Base-by-base conservation (phyloP, 2,329 filamentous ascomycete species). In the Ascosphaera aggregata region DNA sequence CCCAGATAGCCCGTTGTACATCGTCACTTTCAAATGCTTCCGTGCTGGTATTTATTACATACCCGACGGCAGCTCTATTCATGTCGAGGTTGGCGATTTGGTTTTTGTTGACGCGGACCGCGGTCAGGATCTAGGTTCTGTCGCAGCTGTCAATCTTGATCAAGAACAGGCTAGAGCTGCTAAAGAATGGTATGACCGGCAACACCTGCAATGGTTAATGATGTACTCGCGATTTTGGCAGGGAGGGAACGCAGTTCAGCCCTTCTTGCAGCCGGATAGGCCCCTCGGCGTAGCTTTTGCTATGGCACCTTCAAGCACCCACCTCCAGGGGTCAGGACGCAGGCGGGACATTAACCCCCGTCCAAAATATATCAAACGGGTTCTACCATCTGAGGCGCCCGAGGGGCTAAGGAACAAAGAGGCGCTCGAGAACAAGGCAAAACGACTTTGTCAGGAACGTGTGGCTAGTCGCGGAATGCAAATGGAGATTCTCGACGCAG, bases 171-270 rank as follows among this genome's bases (percentile, higher is more conserved):
- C 89, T 7, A 85, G 89, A 51, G 78, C 89, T 37, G 62, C 84
- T 46, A 93, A 94, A 55, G 81, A 91, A 48, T 76, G 89, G 48
- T 91, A 86, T 47, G 80, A 80, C 2, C 82, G 94, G 54, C 84
- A 95, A 54, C 89, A 98, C 55, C 94, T 93, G 61, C 85, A 84
- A 51, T 95, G 86, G 81, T 67, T 98, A 39, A 93, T 95, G 79
- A 89, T 95, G 80, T 98, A 94, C 56, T 93, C 84, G 1, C 76
- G 84, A 54, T 80, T 73, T 52, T 80, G 60, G 46, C 65, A 54
- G 45, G 55, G 55, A 40, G 61, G 61, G 18, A 57, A 54, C 39
- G 53, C 55, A 3, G 52, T 57, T 36, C 57, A 55, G 43, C 47
- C 59, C 9, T 52, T 55, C 39, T 73, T 76, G 19, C 63, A 75